A percentile compares a stretch with the other conserved stretches of the same genome.
These are phyloP conservation scores for Protea cynaroides DNA, from an alignment of 164 flowering plant species.

Conservation along the genomic window DNA sequence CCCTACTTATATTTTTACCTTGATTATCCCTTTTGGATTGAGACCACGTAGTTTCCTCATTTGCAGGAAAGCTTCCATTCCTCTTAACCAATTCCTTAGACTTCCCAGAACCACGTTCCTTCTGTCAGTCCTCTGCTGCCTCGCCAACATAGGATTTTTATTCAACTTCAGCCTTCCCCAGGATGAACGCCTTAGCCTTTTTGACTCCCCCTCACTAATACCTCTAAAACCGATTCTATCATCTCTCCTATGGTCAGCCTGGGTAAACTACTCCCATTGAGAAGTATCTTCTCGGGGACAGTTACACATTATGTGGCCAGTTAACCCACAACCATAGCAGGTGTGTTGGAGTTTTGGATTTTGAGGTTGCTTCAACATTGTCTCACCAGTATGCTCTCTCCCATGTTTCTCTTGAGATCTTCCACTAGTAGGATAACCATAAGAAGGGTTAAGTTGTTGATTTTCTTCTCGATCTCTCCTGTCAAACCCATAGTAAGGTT, in stretches of 20 bases:
- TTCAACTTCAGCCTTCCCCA: slow-evolving; percentile 10
- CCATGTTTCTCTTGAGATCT: slow-evolving; percentile 16
- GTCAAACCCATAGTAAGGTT: slow-evolving; percentile 30
- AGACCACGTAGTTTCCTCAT: slow-evolving; percentile 10
- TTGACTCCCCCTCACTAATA: slow-evolving; percentile 17
- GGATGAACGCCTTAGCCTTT: slow-evolving; percentile 14
- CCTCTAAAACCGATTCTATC: slow-evolving; percentile 12
- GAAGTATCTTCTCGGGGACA: slow-evolving; percentile 26
- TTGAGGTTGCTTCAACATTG: slow-evolving; percentile 5
- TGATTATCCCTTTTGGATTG: slow-evolving; percentile 12
- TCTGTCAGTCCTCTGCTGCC: slow-evolving; percentile 11
- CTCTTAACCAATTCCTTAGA: slow-evolving; percentile 6
- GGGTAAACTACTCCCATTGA: slow-evolving; percentile 15
- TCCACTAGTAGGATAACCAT: slow-evolving; percentile 18
- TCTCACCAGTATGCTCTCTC: slow-evolving; percentile 7
- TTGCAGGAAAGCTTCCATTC: slow-evolving; percentile 6
- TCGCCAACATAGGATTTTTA: slow-evolving; percentile 9
- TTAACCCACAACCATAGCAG: slow-evolving; percentile 38
- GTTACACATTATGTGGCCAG: slow-evolving; percentile 33
- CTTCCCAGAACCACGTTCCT: slow-evolving; percentile 15
- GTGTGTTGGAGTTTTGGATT: slow-evolving; percentile 11
- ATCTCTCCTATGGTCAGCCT: slow-evolving; percentile 16
- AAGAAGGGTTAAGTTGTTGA: slow-evolving; percentile 9
- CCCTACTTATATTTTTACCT: slow-evolving; percentile 18
- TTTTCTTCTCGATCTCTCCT: slow-evolving; percentile 24